Evolutionary conservation across 2,329 filamentous ascomycete genomes (phyloP).

Genomic region (Chrysosporium queenslandicum): DNA sequence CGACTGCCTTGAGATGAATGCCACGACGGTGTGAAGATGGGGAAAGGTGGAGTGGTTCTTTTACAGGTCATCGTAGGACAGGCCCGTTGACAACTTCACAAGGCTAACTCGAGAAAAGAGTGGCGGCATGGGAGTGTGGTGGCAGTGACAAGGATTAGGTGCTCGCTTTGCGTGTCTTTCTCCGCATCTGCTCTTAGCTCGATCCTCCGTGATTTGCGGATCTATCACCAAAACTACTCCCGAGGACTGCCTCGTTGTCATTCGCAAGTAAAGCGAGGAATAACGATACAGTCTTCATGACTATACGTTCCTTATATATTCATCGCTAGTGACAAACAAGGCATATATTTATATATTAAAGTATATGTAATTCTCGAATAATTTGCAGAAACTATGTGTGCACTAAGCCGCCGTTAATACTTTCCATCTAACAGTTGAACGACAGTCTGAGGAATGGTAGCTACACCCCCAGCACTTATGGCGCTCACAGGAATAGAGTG

Average conservation of each 20-base stretch:
- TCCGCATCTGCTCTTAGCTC: not conserved
- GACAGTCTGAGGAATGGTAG: slow-evolving; percentile 39
- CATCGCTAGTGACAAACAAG: no score
- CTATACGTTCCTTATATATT: no score
- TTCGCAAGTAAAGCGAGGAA: no score
- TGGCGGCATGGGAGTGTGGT: not conserved
- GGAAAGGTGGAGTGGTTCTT: not conserved
- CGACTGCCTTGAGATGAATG: not conserved
- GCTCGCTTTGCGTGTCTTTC: not conserved
- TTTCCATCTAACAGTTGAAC: slow-evolving; percentile 33
- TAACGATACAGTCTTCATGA: no score
- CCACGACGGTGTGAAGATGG: not conserved
- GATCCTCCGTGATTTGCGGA: not conserved
- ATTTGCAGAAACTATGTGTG: no score
- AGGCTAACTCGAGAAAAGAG: slow-evolving; percentile 2
- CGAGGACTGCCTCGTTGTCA: no score
- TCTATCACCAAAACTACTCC: no score
- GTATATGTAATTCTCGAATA: no score
- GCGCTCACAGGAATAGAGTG: slow-evolving; percentile 78
- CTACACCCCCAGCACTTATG: slow-evolving; percentile 74
- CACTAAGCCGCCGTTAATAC: no score
- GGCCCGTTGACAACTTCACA: slow-evolving; percentile 1
- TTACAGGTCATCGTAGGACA: not conserved
- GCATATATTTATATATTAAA: no score
- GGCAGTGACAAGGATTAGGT: slow-evolving; percentile 2